A percentile compares a stretch with the other conserved stretches of the same genome.
Conservation (phyloP, 2,329 filamentous ascomycete genomes). For the Ceratocystis diversiconidia region DNA sequence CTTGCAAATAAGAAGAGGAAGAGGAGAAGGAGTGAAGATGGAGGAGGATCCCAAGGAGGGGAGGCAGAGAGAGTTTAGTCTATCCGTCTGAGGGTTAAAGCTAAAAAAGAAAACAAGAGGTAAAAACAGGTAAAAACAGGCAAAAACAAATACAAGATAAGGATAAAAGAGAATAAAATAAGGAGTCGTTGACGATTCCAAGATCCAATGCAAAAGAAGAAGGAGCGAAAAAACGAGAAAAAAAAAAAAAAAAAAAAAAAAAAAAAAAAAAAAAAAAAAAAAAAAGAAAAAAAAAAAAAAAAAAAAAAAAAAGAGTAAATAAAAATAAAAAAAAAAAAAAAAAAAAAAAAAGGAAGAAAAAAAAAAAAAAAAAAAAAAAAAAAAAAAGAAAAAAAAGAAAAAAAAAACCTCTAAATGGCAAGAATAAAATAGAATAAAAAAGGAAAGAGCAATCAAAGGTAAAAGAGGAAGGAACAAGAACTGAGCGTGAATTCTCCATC, state of each 20-base stretch:
- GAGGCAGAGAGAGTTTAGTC: background rate
- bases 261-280: background rate
- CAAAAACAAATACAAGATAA: no score
- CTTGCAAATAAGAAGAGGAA: background rate
- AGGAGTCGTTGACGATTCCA: background rate
- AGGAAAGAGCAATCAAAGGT: background rate
- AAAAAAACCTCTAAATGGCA: background rate
- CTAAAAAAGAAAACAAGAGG: constrained; percentile 8
- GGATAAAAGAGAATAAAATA: background rate
- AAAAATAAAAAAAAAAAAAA: background rate
- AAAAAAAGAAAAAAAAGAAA: background rate
- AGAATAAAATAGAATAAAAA: background rate
- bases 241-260: background rate
- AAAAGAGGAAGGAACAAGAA: background rate
- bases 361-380: background rate
- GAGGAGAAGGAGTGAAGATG: background rate
- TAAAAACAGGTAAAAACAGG: background rate
- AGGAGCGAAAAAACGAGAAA: background rate
- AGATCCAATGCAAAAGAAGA: background rate
- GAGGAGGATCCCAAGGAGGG: background rate
- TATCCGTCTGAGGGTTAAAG: no score
- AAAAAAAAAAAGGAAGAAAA: background rate
- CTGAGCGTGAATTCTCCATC: background rate
- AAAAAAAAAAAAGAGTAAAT: background rate
- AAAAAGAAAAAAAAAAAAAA: background rate